These are phyloP conservation scores for Pseudogymnoascus sp. DNA, from an alignment of 2,329 filamentous ascomycete genomes.

Conservation along the genomic window DNA sequence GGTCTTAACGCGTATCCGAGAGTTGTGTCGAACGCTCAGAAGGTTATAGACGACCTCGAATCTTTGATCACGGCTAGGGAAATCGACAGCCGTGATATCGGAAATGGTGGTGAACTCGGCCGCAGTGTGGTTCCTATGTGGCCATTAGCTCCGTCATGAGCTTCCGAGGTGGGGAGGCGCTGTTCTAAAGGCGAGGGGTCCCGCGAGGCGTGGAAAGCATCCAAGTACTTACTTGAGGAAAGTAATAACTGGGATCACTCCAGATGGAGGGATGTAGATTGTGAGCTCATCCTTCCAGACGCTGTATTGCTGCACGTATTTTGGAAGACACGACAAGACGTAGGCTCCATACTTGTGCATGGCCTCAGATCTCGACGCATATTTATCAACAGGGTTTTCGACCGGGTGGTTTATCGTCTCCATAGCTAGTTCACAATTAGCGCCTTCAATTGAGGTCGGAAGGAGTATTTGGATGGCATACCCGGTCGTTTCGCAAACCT, in stretches of 20 bases:
- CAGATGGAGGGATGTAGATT: constrained; percentile 82
- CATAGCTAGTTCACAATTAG: constrained; percentile 27
- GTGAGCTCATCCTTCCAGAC: constrained; percentile 99
- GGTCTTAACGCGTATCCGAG: constrained; percentile 94
- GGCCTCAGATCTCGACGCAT: constrained; percentile 74
- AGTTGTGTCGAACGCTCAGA: constrained; percentile 91
- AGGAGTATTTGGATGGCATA: constrained; percentile 26
- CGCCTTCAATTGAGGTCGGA: constrained; percentile 15
- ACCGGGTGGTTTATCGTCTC: constrained; percentile 67
- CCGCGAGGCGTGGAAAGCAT: not conserved
- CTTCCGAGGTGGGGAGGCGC: not conserved
- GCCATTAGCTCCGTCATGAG: constrained; percentile 12
- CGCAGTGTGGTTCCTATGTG: constrained; percentile 69
- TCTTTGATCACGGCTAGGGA: constrained; percentile 86
- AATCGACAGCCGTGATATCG: constrained; percentile 91
- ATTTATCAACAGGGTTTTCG: constrained; percentile 90
- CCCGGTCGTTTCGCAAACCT: constrained; percentile 31
- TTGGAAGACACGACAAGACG: constrained; percentile 91
- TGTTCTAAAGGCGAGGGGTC: constrained; percentile 8
- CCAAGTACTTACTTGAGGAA: constrained; percentile 68
- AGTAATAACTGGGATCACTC: constrained; percentile 81
- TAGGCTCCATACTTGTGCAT: constrained; percentile 94
- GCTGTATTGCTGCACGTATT: constrained; percentile 98
- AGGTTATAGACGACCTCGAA: constrained; percentile 99
- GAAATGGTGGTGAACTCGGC: constrained; percentile 93